A percentile compares a stretch with the other conserved stretches of the same genome.
Conservation (phyloP, 768 basidiomycete species). For the Hydnum rufescens region DNA sequence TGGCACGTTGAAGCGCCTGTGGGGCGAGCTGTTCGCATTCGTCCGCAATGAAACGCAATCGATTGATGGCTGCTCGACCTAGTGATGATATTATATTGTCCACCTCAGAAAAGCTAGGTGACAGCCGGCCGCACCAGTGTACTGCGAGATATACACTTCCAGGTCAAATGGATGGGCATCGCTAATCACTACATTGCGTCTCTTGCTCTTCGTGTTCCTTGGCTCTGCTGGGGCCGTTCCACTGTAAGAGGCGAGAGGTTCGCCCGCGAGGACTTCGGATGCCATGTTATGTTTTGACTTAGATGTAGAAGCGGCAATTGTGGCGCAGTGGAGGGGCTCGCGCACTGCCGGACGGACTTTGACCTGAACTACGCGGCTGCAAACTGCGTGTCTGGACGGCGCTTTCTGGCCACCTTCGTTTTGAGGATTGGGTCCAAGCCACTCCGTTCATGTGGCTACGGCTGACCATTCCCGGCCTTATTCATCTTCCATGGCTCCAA, state of each 20-base stretch:
- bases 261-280: neutral
- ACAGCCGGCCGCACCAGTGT: constrained; percentile 32
- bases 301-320: neutral
- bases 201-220: neutral
- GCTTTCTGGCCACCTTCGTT: neutral
- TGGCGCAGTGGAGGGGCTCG: no score
- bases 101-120: constrained; percentile 1
- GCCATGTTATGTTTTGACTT: neutral
- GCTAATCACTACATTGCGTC: constrained; percentile 27
- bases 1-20: constrained; percentile 49
- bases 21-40: constrained; percentile 48
- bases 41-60: constrained; percentile 47
- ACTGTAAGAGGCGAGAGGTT: neutral
- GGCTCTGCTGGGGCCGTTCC: neutral
- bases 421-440: neutral
- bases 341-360: no score
- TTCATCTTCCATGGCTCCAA: constrained; percentile 3
- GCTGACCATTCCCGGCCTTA: no score
- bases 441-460: neutral
- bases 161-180: constrained; percentile 77
- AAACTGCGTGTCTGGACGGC: no score
- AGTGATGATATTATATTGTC: constrained; percentile 4
- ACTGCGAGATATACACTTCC: constrained; percentile 56
- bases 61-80: constrained; percentile 63
- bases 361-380: no score